phyloP scores from a whole-genome alignment of 352 stramenopile species.

The Pythium dissimile region DNA sequence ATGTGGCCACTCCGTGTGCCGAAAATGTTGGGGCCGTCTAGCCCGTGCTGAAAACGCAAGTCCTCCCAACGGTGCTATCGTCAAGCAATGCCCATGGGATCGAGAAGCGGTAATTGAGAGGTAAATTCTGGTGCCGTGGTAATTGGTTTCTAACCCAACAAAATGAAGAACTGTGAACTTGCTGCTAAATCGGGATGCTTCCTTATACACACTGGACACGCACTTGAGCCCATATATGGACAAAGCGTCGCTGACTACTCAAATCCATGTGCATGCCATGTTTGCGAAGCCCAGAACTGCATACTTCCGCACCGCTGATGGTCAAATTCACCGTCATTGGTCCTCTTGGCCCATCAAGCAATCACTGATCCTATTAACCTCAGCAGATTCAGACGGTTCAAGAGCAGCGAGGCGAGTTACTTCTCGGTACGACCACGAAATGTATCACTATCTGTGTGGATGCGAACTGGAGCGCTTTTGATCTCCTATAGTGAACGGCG shows the following conservation, averaged over 20 bases:
- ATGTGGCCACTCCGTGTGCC: constrained; percentile 49
- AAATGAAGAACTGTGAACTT: not conserved
- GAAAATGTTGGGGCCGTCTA: constrained; percentile 29
- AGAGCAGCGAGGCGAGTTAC: too few species aligned
- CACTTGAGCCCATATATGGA: not conserved
- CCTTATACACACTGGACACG: not conserved
- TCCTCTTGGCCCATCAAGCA: not conserved
- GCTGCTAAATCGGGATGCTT: not conserved
- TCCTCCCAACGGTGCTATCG: not conserved
- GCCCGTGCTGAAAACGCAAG: not conserved
- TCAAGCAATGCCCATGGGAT: constrained; percentile 58
- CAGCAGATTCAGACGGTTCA: too few species aligned
- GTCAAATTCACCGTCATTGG: not conserved
- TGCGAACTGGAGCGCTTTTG: too few species aligned
- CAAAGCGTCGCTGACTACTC: not conserved
- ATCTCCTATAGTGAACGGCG: constrained; percentile 1
- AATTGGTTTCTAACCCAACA: not conserved
- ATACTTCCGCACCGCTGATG: not conserved
- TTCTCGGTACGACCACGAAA: too few species aligned
- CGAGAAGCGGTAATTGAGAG: constrained; percentile 44
- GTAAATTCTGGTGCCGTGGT: not conserved
- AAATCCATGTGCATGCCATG: too few species aligned
- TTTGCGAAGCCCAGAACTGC: not conserved
- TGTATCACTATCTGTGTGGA: too few species aligned
- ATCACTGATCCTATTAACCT: not conserved